Conservation (phyloP, 1,284 basidiomycete species). For the Nidula niveotomentosa region DNA sequence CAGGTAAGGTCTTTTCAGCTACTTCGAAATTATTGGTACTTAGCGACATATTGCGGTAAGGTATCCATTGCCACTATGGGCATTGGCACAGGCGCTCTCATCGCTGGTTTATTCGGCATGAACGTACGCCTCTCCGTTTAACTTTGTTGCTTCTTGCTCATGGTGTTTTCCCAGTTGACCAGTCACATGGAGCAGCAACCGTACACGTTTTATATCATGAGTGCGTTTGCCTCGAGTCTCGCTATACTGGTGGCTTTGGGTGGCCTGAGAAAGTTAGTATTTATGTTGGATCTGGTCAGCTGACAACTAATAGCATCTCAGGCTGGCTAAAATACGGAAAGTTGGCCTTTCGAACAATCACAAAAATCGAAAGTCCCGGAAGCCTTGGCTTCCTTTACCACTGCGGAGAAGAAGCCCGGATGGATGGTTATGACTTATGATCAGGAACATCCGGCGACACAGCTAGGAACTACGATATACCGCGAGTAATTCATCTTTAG, state of each 20-base stretch:
- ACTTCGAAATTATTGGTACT: neutral
- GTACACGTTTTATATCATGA: slow-evolving; percentile 68
- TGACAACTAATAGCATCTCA: slow-evolving; percentile 13
- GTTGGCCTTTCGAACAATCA: slow-evolving; percentile 52
- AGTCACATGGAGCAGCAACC: slow-evolving; percentile 69
- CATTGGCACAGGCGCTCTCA: slow-evolving; percentile 87
- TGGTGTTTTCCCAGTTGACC: slow-evolving; percentile 46
- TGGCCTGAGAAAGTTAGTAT: slow-evolving; percentile 59
- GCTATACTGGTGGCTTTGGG: slow-evolving; percentile 57
- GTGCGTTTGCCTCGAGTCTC: slow-evolving; percentile 50
- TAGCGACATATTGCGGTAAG: slow-evolving; percentile 29
- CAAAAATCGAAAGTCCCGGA: slow-evolving; percentile 26
- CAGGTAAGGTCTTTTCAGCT: slow-evolving; percentile 48
- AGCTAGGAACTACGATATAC: neutral
- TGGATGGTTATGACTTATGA: slow-evolving; percentile 44
- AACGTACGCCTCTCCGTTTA: slow-evolving; percentile 60
- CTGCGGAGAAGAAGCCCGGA: slow-evolving; percentile 49
- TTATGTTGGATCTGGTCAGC: slow-evolving; percentile 1
- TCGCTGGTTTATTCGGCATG: slow-evolving; percentile 95
- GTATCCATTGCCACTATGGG: slow-evolving; percentile 95
- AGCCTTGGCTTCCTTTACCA: slow-evolving; percentile 57
- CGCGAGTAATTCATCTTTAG: no score
- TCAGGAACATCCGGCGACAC: neutral
- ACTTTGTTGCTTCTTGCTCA: slow-evolving; percentile 5
- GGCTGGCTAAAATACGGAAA: slow-evolving; percentile 47